Base-by-base conservation (phyloP, 768 basidiomycete genomes). In the Cystofilobasidium macerans region DNA sequence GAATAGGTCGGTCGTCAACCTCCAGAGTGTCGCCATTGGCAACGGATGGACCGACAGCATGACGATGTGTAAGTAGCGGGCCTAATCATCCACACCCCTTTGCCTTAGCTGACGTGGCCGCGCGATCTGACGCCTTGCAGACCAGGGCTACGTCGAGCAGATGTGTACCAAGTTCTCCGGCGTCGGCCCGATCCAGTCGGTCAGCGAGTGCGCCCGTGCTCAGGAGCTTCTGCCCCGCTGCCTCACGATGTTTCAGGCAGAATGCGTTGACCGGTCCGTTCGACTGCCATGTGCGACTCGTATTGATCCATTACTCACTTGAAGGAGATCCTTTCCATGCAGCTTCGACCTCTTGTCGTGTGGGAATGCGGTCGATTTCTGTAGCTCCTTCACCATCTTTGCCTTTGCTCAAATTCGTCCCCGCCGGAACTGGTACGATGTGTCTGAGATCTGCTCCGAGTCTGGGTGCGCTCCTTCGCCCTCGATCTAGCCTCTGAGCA, bases 1-100 rank as follows among this genome's bases (percentile, higher is more conserved):
- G 1, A 63, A 63, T 43, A 33, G 43, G 14, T 43, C 54, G 14
- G 76, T 79, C 0, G 78, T 89, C 69, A 88, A 89, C 72, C 77
- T 89, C 3, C 76, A 82, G 62, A 85, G 83, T 65, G 79, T 87
- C 16, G 77, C 89, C 73, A 88, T 89, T 64, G 87, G 80, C 74
- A 36, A 83, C 80, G 53, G 80, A 78, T 70, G 72, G 63, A 76
- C 75, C 18, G 36, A 22, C 20, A 20, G 20, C 22, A 2, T 59
- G 22, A 16, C n/a, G 1, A 40, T 57, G 56, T 57, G 42, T 26
- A 24, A 22, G 62, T 40, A 30, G 24, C 20, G n/a, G 28, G 18
- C 3, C 14, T 8, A 57, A 1, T 24, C 30, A 36, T n/a, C 11
- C 20, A 18, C 54, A 7, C 13, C n/a, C 45, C 60, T 26, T 43